Evolutionary conservation across 176 grass and related monocot genomes (phyloP).

Genomic region (Oryza coarctata): DNA sequence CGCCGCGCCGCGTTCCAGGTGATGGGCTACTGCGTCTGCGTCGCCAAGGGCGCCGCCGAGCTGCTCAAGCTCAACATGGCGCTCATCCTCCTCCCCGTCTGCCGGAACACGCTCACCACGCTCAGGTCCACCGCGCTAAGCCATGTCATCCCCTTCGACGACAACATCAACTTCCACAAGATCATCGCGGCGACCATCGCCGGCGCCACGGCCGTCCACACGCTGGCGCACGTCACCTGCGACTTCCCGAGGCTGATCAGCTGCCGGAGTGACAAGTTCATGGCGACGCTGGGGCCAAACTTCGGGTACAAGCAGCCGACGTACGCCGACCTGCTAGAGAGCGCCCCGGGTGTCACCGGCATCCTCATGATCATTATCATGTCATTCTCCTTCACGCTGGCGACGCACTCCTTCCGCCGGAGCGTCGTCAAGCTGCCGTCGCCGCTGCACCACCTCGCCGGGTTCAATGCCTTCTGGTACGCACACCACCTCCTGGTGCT

Average conservation of each 20-base stretch:
- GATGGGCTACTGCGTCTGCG: slow-evolving; percentile 93
- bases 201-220: slow-evolving; percentile 64
- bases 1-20: slow-evolving; percentile 71
- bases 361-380: slow-evolving; percentile 96
- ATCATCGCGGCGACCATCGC: slow-evolving; percentile 63
- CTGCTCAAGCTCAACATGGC: slow-evolving; percentile 96
- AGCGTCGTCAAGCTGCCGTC: slow-evolving; percentile 90
- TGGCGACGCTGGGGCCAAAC: slow-evolving; percentile 52
- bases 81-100: slow-evolving; percentile 89
- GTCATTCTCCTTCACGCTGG: slow-evolving; percentile 95
- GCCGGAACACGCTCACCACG: slow-evolving; percentile 87
- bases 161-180: slow-evolving; percentile 99
- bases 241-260: slow-evolving; percentile 85
- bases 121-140: slow-evolving; percentile 70
- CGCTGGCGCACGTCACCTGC: slow-evolving; percentile 74
- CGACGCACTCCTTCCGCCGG: slow-evolving; percentile 78
- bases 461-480: slow-evolving; percentile 99
- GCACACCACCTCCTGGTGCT: slow-evolving; percentile 90
- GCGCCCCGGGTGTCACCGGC: slow-evolving; percentile 77
- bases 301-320: slow-evolving; percentile 83
- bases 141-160: slow-evolving; percentile 80
- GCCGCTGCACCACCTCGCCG: slow-evolving; percentile 88
- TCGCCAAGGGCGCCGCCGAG: slow-evolving; percentile 94
- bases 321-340: slow-evolving; percentile 60
- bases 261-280: slow-evolving; percentile 67